phyloP scores from a whole-genome alignment of 306 rosid genomes.

The Notholithocarpus densiflorus region DNA sequence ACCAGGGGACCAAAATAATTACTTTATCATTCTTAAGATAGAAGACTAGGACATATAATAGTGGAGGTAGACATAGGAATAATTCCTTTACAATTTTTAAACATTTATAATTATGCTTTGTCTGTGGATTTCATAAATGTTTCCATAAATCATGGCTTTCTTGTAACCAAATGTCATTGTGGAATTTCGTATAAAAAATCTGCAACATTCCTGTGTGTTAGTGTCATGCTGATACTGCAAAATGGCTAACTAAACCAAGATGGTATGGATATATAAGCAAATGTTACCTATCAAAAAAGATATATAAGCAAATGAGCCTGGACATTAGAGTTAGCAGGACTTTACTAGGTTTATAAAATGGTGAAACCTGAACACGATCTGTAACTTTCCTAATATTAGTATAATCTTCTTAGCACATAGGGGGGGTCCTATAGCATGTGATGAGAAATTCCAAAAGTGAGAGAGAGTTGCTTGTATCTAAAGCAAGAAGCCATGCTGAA shows the following conservation, averaged over 20 bases:
- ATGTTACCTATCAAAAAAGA: too few relatives aligned
- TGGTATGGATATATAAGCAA: too few relatives aligned
- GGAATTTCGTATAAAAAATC: background rate
- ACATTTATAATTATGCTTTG: background rate
- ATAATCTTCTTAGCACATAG: background rate
- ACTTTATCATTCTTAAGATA: conserved; percentile 27
- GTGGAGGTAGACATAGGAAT: conserved; percentile 8
- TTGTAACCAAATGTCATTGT: background rate
- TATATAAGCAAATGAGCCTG: background rate
- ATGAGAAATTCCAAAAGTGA: too few relatives aligned
- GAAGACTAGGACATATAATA: conserved; percentile 30
- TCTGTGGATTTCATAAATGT: background rate
- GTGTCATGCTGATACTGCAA: too few relatives aligned
- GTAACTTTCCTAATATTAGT: background rate
- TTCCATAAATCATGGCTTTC: conserved; percentile 26
- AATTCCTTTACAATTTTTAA: conserved; percentile 1
- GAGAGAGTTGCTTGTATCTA: too few relatives aligned
- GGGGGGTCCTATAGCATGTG: background rate
- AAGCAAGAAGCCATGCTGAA: too few relatives aligned
- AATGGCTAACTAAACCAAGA: too few relatives aligned
- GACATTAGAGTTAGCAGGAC: background rate
- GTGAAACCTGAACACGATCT: too few relatives aligned
- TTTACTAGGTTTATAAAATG: background rate
- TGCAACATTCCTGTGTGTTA: too few relatives aligned
- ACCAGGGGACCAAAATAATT: background rate